Conservation (phyloP, 2,329 filamentous ascomycete species). For the Venturia aucupariae region DNA sequence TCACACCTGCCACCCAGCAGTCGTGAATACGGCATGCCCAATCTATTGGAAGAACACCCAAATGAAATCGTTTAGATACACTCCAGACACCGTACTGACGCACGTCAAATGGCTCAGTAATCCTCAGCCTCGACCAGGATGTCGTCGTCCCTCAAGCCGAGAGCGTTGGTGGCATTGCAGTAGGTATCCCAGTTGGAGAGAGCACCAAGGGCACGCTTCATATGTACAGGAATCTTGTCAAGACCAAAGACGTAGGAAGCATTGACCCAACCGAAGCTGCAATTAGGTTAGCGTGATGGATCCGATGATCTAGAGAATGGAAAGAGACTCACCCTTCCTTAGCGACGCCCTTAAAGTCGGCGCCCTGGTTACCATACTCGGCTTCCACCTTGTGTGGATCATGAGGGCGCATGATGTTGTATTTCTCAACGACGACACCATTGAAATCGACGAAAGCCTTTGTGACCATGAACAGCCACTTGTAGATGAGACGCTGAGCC, state of each 20-base stretch:
- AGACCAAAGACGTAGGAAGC: constrained; percentile 94
- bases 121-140: background rate
- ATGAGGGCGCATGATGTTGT: constrained; percentile 83
- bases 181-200: constrained; percentile 82
- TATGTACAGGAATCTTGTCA: constrained; percentile 78
- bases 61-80: background rate
- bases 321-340: constrained; percentile 70
- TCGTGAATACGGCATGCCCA: background rate
- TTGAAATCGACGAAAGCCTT: constrained; percentile 99
- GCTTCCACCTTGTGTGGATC: constrained; percentile 92
- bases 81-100: background rate
- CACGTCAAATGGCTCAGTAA: background rate
- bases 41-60: background rate
- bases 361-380: constrained; percentile 94
- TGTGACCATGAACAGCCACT: constrained; percentile 97
- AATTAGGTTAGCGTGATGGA: constrained; percentile 20
- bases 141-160: constrained; percentile 6
- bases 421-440: constrained; percentile 96
- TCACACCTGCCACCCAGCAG: background rate
- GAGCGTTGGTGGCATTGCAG: constrained; percentile 46
- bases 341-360: constrained; percentile 90
- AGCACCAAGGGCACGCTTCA: constrained; percentile 78
- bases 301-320: background rate
- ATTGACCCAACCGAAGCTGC: constrained; percentile 96
- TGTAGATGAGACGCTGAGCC: constrained; percentile 81